Percentiles rank a stretch among this genome's conserved stretches.
phyloP scores from a whole-genome alignment of 257 asterid species.

The Leonotis leonurus region DNA sequence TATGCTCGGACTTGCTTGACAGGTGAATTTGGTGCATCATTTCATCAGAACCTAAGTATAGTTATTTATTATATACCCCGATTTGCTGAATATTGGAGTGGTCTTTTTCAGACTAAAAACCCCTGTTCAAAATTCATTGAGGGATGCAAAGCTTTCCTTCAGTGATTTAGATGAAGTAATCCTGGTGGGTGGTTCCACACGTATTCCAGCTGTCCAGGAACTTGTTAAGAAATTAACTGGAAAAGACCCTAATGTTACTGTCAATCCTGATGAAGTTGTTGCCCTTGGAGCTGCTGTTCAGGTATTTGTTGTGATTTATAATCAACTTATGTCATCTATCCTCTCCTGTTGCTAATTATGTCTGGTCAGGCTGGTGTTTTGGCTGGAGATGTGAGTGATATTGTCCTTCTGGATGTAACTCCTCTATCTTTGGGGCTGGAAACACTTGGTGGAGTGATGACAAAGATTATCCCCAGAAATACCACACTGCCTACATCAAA shows the following conservation, averaged over 20 bases:
- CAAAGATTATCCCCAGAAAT: conserved; percentile 88
- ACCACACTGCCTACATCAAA: conserved; percentile 94
- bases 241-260: conserved; percentile 94
- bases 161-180: conserved; percentile 85
- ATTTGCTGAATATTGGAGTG: neutral
- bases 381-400: conserved; percentile 95
- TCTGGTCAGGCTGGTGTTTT: conserved; percentile 83
- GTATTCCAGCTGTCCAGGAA: conserved; percentile 97
- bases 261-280: conserved; percentile 97
- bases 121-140: conserved; percentile 85
- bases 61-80: neutral
- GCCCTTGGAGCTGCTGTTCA: conserved; percentile 99
- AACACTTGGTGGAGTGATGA: conserved; percentile 98
- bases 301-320: conserved; percentile 34
- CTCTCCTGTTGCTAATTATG: conserved; percentile 9
- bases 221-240: conserved; percentile 88
- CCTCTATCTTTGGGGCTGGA: conserved; percentile 91
- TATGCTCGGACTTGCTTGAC: conserved; percentile 90
- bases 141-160: conserved; percentile 88
- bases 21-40: conserved; percentile 37
- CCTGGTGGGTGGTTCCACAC: conserved; percentile 96
- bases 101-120: conserved; percentile 57
- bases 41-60: neutral
- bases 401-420: conserved; percentile 88
- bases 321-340: neutral